Percentiles rank a stretch among this genome's conserved stretches.
Conservation (phyloP, 2,329 filamentous ascomycete species). For the Dendryphion nanum region DNA sequence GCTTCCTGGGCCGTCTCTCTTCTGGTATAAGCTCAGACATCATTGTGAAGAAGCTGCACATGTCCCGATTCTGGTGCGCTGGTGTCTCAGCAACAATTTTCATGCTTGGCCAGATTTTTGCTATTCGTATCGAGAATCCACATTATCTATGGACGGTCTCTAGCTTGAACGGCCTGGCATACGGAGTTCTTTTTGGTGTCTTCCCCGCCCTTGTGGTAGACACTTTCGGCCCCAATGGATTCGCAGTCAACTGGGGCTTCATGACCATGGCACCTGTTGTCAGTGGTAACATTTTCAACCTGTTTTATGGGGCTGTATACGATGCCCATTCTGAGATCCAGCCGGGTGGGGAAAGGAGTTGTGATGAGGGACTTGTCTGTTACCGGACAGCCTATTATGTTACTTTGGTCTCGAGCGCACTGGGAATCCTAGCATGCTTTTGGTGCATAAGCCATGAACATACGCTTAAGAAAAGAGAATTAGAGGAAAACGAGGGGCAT, state of each 20-base stretch:
- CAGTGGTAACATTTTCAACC: slow-evolving; percentile 87
- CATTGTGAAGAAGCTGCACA: slow-evolving; percentile 75
- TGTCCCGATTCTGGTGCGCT: slow-evolving; percentile 89
- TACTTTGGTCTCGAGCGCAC: slow-evolving; percentile 69
- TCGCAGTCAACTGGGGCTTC: slow-evolving; percentile 94
- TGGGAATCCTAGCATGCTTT: slow-evolving; percentile 68
- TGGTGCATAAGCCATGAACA: slow-evolving; percentile 66
- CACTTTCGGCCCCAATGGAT: slow-evolving; percentile 82
- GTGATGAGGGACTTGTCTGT: slow-evolving; percentile 74
- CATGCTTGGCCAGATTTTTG: slow-evolving; percentile 73
- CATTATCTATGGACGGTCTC: slow-evolving; percentile 76
- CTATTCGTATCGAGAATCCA: slow-evolving; percentile 73
- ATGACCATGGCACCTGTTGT: slow-evolving; percentile 89
- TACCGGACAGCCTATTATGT: slow-evolving; percentile 79
- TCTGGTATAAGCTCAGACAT: slow-evolving; percentile 81
- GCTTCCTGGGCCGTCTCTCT: slow-evolving; percentile 76
- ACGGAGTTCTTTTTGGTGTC: slow-evolving; percentile 91
- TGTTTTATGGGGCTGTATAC: slow-evolving; percentile 82
- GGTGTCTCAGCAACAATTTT: slow-evolving; percentile 77
- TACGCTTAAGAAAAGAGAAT: slow-evolving; percentile 25
- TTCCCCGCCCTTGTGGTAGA: slow-evolving; percentile 86
- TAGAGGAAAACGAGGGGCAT: slow-evolving; percentile 31
- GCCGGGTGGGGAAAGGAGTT: slow-evolving; percentile 68
- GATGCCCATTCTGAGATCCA: slow-evolving; percentile 74
- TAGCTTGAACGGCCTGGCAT: slow-evolving; percentile 79